These are phyloP conservation scores for Umbellularia californica DNA, from an alignment of 164 flowering plant species.

Conservation along the genomic window DNA sequence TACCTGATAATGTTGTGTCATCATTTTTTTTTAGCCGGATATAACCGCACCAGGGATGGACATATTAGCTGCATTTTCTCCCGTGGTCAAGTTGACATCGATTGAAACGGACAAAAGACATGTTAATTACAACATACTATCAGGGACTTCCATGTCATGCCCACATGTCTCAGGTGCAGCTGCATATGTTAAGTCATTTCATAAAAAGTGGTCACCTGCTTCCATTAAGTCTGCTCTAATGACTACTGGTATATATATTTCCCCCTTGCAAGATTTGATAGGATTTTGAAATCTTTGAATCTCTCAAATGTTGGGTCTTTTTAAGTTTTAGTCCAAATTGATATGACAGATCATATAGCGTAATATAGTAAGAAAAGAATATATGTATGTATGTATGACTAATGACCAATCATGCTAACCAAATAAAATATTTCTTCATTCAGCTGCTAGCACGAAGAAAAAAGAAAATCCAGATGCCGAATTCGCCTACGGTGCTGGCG, in stretches of 20 bases:
- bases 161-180: conserved; percentile 63
- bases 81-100: conserved; percentile 24
- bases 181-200: conserved; percentile 70
- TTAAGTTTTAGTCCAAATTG: too few relatives aligned
- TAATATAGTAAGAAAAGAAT: too few relatives aligned
- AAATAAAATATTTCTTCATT: conserved; percentile 3
- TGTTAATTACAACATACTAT: conserved; percentile 15
- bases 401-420: neutral
- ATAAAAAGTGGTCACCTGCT: conserved; percentile 68
- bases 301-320: too few relatives aligned
- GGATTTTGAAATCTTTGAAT: too few relatives aligned
- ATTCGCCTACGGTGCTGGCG: conserved; percentile 62
- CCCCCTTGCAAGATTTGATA: too few relatives aligned
- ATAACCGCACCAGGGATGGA: conserved; percentile 65
- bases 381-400: neutral
- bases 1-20: too few relatives aligned
- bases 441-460: conserved; percentile 43
- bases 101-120: conserved; percentile 9
- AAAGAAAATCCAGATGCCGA: conserved; percentile 17
- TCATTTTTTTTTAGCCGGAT: conserved; percentile 51
- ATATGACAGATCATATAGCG: too few relatives aligned
- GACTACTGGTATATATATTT: conserved; percentile 54
- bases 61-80: conserved; percentile 62
- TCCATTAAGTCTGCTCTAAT: conserved; percentile 80
- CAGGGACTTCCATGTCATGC: conserved; percentile 82